Conservation (phyloP, 164 flowering plant genomes). For the Aristolochia fimbriata region DNA sequence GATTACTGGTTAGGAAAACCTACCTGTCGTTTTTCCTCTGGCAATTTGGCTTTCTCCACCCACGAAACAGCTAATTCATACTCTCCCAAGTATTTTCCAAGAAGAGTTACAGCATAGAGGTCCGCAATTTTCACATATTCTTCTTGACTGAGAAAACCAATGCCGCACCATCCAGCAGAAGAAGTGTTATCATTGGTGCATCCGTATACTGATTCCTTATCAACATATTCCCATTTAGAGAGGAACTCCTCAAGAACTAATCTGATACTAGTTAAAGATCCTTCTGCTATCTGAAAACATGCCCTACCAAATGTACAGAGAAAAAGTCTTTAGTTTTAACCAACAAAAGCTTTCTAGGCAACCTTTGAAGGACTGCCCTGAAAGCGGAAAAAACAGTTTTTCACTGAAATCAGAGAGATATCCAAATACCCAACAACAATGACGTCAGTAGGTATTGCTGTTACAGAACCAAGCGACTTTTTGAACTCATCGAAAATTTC, state of each 20-base stretch:
- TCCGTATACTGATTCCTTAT: slow-evolving; percentile 27
- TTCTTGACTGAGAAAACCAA: slow-evolving; percentile 25
- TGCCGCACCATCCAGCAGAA: slow-evolving; percentile 2
- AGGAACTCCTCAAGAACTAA: slow-evolving; percentile 68
- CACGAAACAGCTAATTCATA: slow-evolving; percentile 50
- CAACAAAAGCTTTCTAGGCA: background rate
- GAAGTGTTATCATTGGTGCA: background rate
- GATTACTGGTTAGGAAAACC: background rate
- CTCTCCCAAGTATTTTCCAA: slow-evolving; percentile 31
- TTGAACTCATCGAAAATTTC: slow-evolving; percentile 50
- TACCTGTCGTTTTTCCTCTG: slow-evolving; percentile 65
- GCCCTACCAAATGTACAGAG: slow-evolving; percentile 26
- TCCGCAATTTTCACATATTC: slow-evolving; percentile 67
- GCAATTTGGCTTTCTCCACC: slow-evolving; percentile 69
- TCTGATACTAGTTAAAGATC: slow-evolving; percentile 27
- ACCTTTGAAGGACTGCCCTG: background rate
- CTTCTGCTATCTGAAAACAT: slow-evolving; percentile 58
- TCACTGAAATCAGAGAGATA: background rate
- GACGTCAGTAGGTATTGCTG: slow-evolving; percentile 61
- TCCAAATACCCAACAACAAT: slow-evolving; percentile 53
- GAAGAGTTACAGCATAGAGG: slow-evolving; percentile 48
- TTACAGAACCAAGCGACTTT: slow-evolving; percentile 28
- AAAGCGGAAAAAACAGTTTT: background rate
- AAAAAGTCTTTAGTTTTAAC: background rate
- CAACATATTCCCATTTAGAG: slow-evolving; percentile 44